Evolutionary conservation across 2,329 filamentous ascomycete species (phyloP).

Genomic region (Monosporascus sp.): DNA sequence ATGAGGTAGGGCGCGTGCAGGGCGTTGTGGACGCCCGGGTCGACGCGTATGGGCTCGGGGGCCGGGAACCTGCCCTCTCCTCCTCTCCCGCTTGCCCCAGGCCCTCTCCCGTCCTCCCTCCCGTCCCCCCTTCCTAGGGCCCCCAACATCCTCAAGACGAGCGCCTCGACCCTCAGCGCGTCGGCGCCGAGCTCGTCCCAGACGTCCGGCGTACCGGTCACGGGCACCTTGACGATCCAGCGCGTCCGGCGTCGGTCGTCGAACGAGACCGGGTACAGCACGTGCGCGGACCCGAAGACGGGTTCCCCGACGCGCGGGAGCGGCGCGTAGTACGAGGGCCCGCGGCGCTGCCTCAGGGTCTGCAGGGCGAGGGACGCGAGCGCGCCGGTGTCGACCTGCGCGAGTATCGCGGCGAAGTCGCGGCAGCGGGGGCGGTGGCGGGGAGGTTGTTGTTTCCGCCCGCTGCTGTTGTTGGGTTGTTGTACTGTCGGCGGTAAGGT

Average conservation of each 20-base stretch:
- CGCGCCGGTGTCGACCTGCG: constrained; percentile 12
- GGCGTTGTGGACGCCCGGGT: background rate
- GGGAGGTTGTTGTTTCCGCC: background rate
- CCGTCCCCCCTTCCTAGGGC: background rate
- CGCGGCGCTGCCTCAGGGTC: constrained; percentile 3
- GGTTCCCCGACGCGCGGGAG: constrained; percentile 10
- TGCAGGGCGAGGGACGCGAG: constrained; percentile 11
- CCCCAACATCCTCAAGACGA: constrained; percentile 14
- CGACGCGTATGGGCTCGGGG: background rate
- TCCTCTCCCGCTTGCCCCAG: constrained; percentile 3
- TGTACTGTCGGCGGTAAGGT: too few relatives aligned
- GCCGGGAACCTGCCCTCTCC: background rate
- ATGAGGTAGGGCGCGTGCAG: constrained; percentile 9
- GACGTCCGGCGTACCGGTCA: constrained; percentile 9
- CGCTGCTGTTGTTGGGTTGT: background rate
- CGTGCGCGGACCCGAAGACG: constrained; percentile 16
- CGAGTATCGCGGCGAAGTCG: constrained; percentile 14
- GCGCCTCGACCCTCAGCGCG: constrained; percentile 16
- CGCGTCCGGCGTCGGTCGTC: background rate
- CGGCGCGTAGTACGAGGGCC: constrained; percentile 1
- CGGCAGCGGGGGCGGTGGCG: background rate
- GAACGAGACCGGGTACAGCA: constrained; percentile 18
- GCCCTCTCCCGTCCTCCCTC: constrained; percentile 5
- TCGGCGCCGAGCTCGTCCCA: constrained; percentile 14
- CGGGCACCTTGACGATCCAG: constrained; percentile 23